Conservation (phyloP, 2,329 filamentous ascomycete genomes). For the Penicillium sp. region DNA sequence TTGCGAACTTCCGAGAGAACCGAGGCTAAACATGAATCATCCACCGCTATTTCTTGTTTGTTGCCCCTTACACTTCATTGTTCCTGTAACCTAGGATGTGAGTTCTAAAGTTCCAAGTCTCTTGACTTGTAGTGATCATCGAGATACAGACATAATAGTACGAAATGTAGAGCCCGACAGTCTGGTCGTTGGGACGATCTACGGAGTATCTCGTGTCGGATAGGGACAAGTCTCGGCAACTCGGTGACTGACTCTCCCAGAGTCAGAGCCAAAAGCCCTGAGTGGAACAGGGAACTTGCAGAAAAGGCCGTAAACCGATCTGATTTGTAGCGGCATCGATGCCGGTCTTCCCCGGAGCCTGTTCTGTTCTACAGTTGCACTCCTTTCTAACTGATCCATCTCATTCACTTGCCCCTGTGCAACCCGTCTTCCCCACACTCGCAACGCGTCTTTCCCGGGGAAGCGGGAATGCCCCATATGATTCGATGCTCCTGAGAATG, state of each 20-base stretch:
- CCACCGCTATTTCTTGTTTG: conserved; percentile 3
- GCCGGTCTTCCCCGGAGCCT: conserved; percentile 6
- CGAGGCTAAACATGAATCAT: conserved; percentile 7
- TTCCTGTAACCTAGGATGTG: neutral
- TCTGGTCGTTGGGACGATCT: conserved; percentile 12
- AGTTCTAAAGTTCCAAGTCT: neutral
- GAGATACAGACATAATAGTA: neutral
- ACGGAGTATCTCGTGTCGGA: neutral
- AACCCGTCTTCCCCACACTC: conserved; percentile 9
- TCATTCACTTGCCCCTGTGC: neutral
- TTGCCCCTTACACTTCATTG: neutral
- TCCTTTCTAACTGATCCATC: conserved; percentile 8
- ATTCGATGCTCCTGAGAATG: conserved; percentile 15
- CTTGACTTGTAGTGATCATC: neutral
- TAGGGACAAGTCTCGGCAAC: neutral
- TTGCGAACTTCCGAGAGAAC: neutral
- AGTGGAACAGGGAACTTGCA: neutral
- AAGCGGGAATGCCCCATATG: conserved; percentile 10
- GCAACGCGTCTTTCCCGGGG: conserved; percentile 7
- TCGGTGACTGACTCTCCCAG: neutral
- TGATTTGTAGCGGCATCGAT: neutral
- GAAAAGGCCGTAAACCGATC: neutral
- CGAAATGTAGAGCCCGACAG: conserved; percentile 3
- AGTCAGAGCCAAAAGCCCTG: neutral
- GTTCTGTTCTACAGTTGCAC: neutral